Evolutionary conservation across 345 rosid genomes (phyloP).

Genomic region (Ceriops tagal): DNA sequence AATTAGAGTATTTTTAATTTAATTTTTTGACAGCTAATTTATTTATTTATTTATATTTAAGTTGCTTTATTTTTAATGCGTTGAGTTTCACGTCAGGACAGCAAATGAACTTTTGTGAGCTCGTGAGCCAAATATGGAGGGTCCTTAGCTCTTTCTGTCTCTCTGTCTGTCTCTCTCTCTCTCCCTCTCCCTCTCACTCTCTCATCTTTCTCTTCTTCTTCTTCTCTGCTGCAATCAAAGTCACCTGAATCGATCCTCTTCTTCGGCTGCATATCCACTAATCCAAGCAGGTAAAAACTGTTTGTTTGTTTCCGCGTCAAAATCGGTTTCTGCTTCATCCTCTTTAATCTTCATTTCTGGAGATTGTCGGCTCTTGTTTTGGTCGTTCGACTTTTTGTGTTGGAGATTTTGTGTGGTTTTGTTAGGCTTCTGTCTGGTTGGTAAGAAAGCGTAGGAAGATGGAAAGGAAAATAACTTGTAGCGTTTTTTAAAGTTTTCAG

Average conservation of each 20-base stretch:
- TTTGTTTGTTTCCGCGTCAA: neutral
- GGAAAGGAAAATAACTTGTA: neutral
- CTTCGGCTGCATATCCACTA: conserved; percentile 17
- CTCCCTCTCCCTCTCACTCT: neutral
- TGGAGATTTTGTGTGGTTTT: neutral
- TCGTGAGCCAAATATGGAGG: conserved; percentile 27
- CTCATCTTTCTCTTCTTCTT: neutral
- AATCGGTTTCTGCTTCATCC: too few species aligned
- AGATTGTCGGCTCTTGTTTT: too few species aligned
- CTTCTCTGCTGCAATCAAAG: neutral
- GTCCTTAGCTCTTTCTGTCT: conserved; percentile 17
- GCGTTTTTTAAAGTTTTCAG: neutral
- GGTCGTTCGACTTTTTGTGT: too few species aligned
- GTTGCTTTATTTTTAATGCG: conserved; percentile 22
- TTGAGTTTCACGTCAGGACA: conserved; percentile 51
- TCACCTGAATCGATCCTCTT: conserved; percentile 7
- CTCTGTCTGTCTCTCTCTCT: too few species aligned
- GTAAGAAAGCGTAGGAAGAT: conserved; percentile 9
- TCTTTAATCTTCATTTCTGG: too few species aligned
- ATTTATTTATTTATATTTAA: conserved; percentile 7
- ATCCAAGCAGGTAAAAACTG: conserved; percentile 14
- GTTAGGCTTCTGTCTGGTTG: conserved; percentile 22
- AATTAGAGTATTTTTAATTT: too few species aligned
- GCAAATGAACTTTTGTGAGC: conserved; percentile 32
- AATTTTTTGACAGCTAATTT: too few species aligned